Percentiles rank a stretch among this genome's conserved stretches.
These are phyloP conservation scores for Pichia membranifaciens DNA, from an alignment of 805 yeast species.

Conservation along the genomic window DNA sequence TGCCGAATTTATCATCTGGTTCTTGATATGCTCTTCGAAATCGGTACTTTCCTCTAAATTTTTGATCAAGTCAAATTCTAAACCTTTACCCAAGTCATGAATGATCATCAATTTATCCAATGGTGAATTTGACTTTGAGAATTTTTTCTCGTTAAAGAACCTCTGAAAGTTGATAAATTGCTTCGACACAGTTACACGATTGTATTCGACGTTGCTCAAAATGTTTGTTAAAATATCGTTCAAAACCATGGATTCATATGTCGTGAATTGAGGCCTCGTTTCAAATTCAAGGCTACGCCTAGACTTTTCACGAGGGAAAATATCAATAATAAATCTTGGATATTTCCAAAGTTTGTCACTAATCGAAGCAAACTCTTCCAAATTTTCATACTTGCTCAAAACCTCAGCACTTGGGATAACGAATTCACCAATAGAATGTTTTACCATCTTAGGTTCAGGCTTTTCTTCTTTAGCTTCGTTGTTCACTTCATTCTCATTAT, in stretches of 20 bases:
- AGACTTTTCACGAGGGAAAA: slow-evolving; percentile 43
- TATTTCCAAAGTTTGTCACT: slow-evolving; percentile 64
- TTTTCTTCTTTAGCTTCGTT: slow-evolving; percentile 10
- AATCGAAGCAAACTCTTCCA: slow-evolving; percentile 35
- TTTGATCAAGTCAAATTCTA: slow-evolving; percentile 31
- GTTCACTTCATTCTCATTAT: slow-evolving; percentile 1
- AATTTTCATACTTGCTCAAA: slow-evolving; percentile 27
- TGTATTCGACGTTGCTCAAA: slow-evolving; percentile 77
- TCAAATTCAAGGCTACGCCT: slow-evolving; percentile 38
- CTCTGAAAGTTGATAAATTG: slow-evolving; percentile 71
- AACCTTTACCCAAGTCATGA: slow-evolving; percentile 35
- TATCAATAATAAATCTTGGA: slow-evolving; percentile 57
- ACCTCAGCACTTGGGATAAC: slow-evolving; percentile 33
- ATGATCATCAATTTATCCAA: slow-evolving; percentile 56
- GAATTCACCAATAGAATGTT: slow-evolving; percentile 22
- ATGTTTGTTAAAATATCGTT: slow-evolving; percentile 73
- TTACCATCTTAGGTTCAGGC: slow-evolving; percentile 10
- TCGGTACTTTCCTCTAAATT: slow-evolving; percentile 26
- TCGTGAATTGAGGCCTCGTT: slow-evolving; percentile 53
- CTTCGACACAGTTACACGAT: slow-evolving; percentile 78
- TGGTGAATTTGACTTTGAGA: slow-evolving; percentile 69
- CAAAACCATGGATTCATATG: slow-evolving; percentile 55
- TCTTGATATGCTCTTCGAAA: slow-evolving; percentile 22
- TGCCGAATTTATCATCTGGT: slow-evolving; percentile 27
- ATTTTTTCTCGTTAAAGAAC: slow-evolving; percentile 61